Evolutionary conservation across 2,329 filamentous ascomycete species (phyloP), one percentile per base, ranked within the genome.

Genomic region (Fusarium incarnatum): DNA sequence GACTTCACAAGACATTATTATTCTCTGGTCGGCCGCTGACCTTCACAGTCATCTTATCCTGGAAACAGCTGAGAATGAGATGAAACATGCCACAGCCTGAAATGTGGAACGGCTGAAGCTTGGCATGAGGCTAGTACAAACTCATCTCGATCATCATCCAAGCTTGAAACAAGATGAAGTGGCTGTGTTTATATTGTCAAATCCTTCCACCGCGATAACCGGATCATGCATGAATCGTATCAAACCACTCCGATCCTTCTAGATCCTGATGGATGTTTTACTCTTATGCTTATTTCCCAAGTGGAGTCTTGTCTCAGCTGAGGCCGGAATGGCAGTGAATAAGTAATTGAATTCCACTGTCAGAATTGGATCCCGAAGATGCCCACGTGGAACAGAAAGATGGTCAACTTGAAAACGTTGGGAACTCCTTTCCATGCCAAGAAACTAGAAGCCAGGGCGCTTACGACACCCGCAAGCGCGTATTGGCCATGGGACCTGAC

Each of bases 361-460:
- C 32, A 34, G 15, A 18, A 18, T 37, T 30, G n/a, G n/a, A n/a
- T n/a, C n/a, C n/a, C n/a, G n/a, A n/a, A n/a, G n/a, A n/a, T n/a
- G n/a, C n/a, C n/a, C n/a, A n/a, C n/a, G n/a, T n/a, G n/a, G n/a
- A n/a, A n/a, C n/a, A n/a, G n/a, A n/a, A n/a, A n/a, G n/a, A n/a
- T n/a, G n/a, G n/a, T n/a, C n/a, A n/a, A n/a, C n/a, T n/a, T n/a
- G n/a, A n/a, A n/a, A n/a, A 44, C 18, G 9, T 23, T 22, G 15
- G 5, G 4, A 18, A 9, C 20, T 46, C 22, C 22, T 27, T 32
- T 30, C 15, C 27, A 22, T 55, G 63, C 63, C 63, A 67, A 64
- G 63, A 22, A 40, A 37, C 54, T 55, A 48, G 42, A 34, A 22
- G 6, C 28, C 27, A 45, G 40, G 32, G 60, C 60, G 45, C 44